A percentile compares a stretch with the other conserved stretches of the same genome.
phyloP scores from a whole-genome alignment of 1,139 yeast species.

The Pichia sp. region DNA sequence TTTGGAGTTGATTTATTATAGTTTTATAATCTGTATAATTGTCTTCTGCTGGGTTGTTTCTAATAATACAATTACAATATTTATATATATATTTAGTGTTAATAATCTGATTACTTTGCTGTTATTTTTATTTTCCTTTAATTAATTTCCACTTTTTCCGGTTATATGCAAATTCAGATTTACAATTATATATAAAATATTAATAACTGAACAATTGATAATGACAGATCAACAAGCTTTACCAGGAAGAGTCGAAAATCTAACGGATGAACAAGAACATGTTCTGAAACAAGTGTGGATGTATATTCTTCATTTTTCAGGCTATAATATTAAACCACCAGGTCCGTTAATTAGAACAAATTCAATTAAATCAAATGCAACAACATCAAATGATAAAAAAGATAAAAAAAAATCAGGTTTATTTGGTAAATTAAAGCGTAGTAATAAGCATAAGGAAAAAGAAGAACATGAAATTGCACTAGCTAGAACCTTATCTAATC shows the following conservation, averaged over 20 bases:
- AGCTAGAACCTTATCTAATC: slow-evolving; percentile 17
- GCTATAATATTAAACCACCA: slow-evolving; percentile 34
- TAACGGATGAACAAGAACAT: slow-evolving; percentile 58
- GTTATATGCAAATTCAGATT: no score
- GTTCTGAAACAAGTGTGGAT: slow-evolving; percentile 75
- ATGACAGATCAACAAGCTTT: slow-evolving; percentile 15
- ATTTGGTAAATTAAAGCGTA: slow-evolving; percentile 22
- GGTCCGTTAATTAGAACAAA: slow-evolving; percentile 20
- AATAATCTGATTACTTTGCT: no score
- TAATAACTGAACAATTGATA: no score
- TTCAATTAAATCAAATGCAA: slow-evolving; percentile 5
- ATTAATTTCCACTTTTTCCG: no score
- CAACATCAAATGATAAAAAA: slow-evolving; percentile 10
- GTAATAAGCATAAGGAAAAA: slow-evolving; percentile 10
- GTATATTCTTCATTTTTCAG: slow-evolving; percentile 54
- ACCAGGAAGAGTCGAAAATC: slow-evolving; percentile 53
- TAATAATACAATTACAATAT: no score
- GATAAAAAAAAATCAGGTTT: slow-evolving; percentile 28
- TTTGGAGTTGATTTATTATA: no score
- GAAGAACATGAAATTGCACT: slow-evolving; percentile 8
- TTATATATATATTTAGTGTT: no score
- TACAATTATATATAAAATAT: no score
- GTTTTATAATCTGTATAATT: no score
- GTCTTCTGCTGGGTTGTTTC: no score
- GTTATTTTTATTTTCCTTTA: no score